Evolutionary conservation across 768 basidiomycete species (phyloP).

Genomic region (Amanita rubescens): DNA sequence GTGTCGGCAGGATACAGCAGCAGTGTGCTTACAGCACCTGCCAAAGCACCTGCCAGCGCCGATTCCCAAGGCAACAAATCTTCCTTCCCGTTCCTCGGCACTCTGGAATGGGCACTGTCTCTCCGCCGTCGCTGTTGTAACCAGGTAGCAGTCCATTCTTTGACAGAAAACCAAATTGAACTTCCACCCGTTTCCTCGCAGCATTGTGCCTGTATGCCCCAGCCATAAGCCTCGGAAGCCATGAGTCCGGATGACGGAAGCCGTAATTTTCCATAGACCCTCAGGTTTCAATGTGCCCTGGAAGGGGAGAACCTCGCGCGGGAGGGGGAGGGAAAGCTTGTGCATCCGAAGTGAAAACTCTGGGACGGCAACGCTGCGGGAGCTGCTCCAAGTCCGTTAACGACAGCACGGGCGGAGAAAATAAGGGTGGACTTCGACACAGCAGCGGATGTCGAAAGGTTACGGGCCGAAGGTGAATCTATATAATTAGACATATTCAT

Average conservation of each 20-base stretch:
- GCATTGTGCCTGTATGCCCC: slow-evolving; percentile 87
- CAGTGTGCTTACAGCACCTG: slow-evolving; percentile 80
- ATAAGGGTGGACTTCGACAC: slow-evolving; percentile 8
- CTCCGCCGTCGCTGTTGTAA: slow-evolving; percentile 48
- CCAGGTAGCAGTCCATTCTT: slow-evolving; percentile 63
- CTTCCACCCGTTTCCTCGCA: slow-evolving; percentile 91
- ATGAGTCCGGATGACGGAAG: slow-evolving; percentile 50
- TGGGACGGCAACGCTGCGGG: slow-evolving; percentile 7
- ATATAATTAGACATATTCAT: slow-evolving; percentile 31
- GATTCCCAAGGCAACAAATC: slow-evolving; percentile 71
- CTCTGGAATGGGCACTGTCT: not conserved
- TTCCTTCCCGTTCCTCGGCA: slow-evolving; percentile 22
- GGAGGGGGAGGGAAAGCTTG: slow-evolving; percentile 13
- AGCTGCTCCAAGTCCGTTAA: not conserved
- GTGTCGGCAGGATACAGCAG: slow-evolving; percentile 95
- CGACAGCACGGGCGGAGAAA: slow-evolving; percentile 2
- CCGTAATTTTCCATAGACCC: slow-evolving; percentile 67
- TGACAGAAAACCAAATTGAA: slow-evolving; percentile 86
- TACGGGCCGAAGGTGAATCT: slow-evolving; percentile 10
- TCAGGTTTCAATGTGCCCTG: slow-evolving; percentile 35
- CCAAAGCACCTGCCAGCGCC: slow-evolving; percentile 78
- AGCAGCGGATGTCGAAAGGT: slow-evolving; percentile 14
- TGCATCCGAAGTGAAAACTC: slow-evolving; percentile 14
- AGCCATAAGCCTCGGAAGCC: slow-evolving; percentile 92
- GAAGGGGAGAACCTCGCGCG: slow-evolving; percentile 12